phyloP scores from a whole-genome alignment of 2,329 filamentous ascomycete species.

The Plenodomus tracheiphilus region DNA sequence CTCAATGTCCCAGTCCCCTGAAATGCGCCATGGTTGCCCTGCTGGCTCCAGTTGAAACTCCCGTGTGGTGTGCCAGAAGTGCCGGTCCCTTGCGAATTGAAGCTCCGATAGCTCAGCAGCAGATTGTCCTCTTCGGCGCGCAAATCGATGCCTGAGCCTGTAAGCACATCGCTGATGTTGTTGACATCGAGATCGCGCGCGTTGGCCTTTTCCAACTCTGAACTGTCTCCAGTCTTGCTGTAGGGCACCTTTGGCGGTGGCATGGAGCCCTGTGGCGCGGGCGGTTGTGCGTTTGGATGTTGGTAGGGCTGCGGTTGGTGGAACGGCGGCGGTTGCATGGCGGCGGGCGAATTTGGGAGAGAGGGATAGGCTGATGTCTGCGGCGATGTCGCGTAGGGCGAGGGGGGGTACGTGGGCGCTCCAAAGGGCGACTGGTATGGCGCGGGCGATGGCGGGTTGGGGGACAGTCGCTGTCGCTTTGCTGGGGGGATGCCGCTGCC shows the following conservation, averaged over 20 bases:
- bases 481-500: slow-evolving; percentile 60
- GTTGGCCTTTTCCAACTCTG: slow-evolving; percentile 59
- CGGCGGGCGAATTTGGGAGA: slow-evolving; percentile 38
- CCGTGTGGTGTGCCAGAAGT: slow-evolving; percentile 46
- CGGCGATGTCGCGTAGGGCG: slow-evolving; percentile 45
- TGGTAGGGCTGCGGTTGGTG: slow-evolving; percentile 57
- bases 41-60: slow-evolving; percentile 53
- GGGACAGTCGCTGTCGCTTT: slow-evolving; percentile 73
- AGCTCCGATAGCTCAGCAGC: slow-evolving; percentile 65
- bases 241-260: slow-evolving; percentile 65
- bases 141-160: slow-evolving; percentile 83
- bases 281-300: slow-evolving; percentile 28
- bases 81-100: slow-evolving; percentile 42
- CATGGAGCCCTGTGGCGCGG: slow-evolving; percentile 52
- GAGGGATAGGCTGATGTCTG: slow-evolving; percentile 31
- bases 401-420: slow-evolving; percentile 51
- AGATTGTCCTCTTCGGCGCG: slow-evolving; percentile 84
- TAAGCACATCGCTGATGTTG: slow-evolving; percentile 81
- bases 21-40: slow-evolving; percentile 42
- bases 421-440: slow-evolving; percentile 43
- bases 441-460: slow-evolving; percentile 64
- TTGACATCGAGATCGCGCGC: slow-evolving; percentile 62
- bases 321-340: slow-evolving; percentile 43
- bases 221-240: slow-evolving; percentile 46
- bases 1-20: slow-evolving; percentile 44